These are phyloP conservation scores for Sporothrix luriei DNA, from an alignment of 2,329 filamentous ascomycete genomes.

Conservation along the genomic window DNA sequence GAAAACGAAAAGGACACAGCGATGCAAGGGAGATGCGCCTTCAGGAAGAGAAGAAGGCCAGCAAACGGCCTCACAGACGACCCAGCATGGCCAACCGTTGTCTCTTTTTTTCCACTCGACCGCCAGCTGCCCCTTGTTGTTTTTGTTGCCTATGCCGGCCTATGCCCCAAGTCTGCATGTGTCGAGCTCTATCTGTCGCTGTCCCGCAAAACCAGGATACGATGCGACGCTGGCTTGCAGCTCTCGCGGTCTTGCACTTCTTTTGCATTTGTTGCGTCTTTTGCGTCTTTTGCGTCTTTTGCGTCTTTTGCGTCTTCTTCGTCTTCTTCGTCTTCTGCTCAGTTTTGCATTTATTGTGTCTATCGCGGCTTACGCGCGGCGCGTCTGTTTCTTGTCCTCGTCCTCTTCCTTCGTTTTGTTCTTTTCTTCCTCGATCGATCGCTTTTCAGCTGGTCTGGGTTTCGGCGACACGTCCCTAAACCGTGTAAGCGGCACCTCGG, in stretches of 20 bases:
- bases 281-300: no score
- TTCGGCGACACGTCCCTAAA: conserved; percentile 17
- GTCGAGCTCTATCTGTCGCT: no score
- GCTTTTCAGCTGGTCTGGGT: conserved; percentile 21
- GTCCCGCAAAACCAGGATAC: not conserved
- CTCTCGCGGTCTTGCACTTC: no score
- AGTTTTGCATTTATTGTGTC: conserved; percentile 2
- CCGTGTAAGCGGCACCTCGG: conserved; percentile 13
- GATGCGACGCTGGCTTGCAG: conserved; percentile 9
- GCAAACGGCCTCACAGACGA: not conserved
- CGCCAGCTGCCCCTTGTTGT: not conserved
- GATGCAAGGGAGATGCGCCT: conserved; percentile 13
- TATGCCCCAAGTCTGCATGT: not conserved
- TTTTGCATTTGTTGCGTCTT: not conserved
- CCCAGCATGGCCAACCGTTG: not conserved
- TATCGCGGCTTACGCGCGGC: not conserved
- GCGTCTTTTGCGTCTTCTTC: not conserved
- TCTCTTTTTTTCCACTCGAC: not conserved
- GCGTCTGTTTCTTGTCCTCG: conserved; percentile 4
- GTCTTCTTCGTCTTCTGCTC: not conserved
- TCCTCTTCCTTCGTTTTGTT: not conserved
- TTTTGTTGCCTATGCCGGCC: not conserved
- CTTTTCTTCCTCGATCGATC: not conserved
- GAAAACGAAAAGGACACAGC: not conserved
- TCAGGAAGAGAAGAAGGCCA: not conserved